Evolutionary conservation across 305 asterid genomes (phyloP).

Genomic region (Fraxinus nigra): DNA sequence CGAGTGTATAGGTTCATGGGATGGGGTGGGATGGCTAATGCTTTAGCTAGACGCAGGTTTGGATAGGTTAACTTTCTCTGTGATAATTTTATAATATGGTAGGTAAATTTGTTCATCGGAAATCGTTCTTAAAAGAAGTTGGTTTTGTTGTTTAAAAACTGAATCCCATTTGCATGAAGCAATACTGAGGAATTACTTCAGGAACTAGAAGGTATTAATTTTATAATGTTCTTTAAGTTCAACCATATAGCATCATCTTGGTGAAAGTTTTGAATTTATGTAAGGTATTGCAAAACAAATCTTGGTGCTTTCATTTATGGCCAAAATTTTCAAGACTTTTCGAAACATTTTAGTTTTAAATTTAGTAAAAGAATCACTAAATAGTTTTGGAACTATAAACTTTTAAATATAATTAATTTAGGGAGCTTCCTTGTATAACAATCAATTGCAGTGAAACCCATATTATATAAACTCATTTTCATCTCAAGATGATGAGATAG

Average conservation of each 20-base stretch:
- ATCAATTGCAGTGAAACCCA: not conserved
- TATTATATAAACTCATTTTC: not conserved
- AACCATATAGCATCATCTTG: conserved; percentile 4
- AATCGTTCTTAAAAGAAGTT: not conserved
- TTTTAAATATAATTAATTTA: not conserved
- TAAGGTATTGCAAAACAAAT: conserved; percentile 1
- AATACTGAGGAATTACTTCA: conserved; percentile 1
- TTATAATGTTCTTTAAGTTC: not conserved
- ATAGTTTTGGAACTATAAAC: not conserved
- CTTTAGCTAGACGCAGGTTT: not conserved
- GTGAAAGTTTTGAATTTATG: conserved; percentile 13
- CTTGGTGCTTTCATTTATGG: not conserved
- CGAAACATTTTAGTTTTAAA: not conserved
- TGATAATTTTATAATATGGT: conserved; percentile 6
- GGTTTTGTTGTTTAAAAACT: not conserved
- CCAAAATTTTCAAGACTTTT: not conserved
- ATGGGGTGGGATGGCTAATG: not conserved
- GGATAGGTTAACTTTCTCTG: not conserved
- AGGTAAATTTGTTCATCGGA: not conserved
- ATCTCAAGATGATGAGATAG: not conserved
- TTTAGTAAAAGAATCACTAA: not conserved
- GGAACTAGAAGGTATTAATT: not conserved
- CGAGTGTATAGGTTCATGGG: conserved; percentile 3
- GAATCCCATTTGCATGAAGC: conserved; percentile 8
- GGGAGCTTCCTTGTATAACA: not conserved